phyloP scores from a whole-genome alignment of 2,329 filamentous ascomycete species.

The Fusarium subtropicale region DNA sequence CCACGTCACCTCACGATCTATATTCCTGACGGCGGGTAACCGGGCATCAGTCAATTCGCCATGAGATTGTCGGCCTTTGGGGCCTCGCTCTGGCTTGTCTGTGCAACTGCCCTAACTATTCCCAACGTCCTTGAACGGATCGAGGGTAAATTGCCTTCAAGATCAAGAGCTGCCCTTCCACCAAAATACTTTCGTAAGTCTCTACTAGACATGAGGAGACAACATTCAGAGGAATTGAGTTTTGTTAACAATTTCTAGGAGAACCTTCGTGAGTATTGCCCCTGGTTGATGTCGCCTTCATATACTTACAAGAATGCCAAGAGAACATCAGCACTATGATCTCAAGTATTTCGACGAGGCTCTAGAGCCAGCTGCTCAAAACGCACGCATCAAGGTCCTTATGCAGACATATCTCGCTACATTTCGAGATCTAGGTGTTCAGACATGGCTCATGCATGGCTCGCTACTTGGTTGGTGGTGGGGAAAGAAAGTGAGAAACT shows the following conservation, averaged over 20 bases:
- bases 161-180: constrained; percentile 1
- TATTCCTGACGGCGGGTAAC: neutral
- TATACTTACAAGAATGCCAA: constrained; percentile 33
- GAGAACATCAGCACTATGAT: constrained; percentile 52
- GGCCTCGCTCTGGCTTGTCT: constrained; percentile 18
- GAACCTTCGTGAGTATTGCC: constrained; percentile 39
- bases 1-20: constrained; percentile 18
- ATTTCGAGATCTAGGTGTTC: constrained; percentile 72
- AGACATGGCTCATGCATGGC: constrained; percentile 89
- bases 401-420: constrained; percentile 78
- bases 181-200: constrained; percentile 39
- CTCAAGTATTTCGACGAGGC: constrained; percentile 54
- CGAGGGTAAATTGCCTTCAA: constrained; percentile 16
- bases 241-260: constrained; percentile 21
- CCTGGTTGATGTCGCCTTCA: neutral
- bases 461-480: constrained; percentile 90
- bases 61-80: constrained; percentile 20
- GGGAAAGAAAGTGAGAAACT: constrained; percentile 65
- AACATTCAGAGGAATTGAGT: rapidly evolving
- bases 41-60: neutral
- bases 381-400: constrained; percentile 71
- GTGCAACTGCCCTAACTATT: constrained; percentile 11
- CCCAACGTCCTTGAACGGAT: constrained; percentile 17
- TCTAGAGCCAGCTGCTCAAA: constrained; percentile 67
- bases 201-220: neutral